Conservation (phyloP, 208 protist genomes). For the Acanthamoeba divionensis region DNA sequence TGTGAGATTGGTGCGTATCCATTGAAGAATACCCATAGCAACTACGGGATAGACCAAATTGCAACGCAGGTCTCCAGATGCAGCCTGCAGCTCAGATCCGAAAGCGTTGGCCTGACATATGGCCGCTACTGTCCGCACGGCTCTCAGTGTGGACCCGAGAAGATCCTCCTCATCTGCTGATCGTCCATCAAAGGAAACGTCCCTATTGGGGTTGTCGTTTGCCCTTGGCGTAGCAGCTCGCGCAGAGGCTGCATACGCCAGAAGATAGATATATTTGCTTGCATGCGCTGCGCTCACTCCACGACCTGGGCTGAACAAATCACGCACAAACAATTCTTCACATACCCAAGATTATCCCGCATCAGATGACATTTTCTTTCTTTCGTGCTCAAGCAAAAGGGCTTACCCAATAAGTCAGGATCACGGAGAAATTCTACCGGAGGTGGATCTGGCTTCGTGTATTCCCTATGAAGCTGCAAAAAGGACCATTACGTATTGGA, state of each 20-base stretch:
- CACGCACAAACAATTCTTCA: constrained; percentile 37
- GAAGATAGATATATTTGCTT: constrained; percentile 29
- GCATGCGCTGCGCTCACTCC: neutral
- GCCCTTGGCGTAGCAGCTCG: no score
- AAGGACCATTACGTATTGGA: neutral
- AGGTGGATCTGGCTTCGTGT: constrained; percentile 19
- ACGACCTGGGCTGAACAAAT: constrained; percentile 6
- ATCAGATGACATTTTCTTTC: no score
- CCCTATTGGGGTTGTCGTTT: no score
- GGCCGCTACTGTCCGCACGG: constrained; percentile 7
- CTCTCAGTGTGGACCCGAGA: neutral
- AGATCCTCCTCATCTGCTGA: no score
- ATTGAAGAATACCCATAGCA: constrained; percentile 6
- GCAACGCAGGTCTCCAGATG: neutral
- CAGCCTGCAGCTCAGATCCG: constrained; percentile 42
- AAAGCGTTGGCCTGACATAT: constrained; percentile 34
- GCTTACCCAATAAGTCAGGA: neutral
- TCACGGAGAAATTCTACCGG: constrained; percentile 37
- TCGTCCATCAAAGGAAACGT: no score
- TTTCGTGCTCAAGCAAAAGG: no score
- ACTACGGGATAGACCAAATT: constrained; percentile 37
- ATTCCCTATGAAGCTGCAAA: constrained; percentile 26
- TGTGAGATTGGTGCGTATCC: constrained; percentile 48
- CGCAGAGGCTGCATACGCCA: constrained; percentile 4
- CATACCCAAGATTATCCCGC: no score